phyloP scores from a whole-genome alignment of 1,139 yeast species.

The Maudiozyma humilis region DNA sequence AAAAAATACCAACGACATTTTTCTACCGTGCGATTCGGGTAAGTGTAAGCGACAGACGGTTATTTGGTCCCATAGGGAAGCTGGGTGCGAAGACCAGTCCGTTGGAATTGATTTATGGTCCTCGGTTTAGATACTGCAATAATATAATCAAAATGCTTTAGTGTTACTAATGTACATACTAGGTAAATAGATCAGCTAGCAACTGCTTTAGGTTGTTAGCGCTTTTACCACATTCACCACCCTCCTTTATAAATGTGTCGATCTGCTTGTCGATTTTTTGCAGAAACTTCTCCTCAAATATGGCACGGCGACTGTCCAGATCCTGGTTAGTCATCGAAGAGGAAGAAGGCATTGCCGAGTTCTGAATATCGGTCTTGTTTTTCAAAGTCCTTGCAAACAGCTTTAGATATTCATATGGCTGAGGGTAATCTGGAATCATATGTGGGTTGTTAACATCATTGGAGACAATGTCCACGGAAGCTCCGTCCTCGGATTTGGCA shows the following conservation, averaged over 20 bases:
- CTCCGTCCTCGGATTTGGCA: slow-evolving; percentile 8
- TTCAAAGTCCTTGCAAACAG: slow-evolving; percentile 40
- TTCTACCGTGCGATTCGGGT: too few species aligned
- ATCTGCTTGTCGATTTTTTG: slow-evolving; percentile 46
- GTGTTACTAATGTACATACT: not conserved
- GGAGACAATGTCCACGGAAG: slow-evolving; percentile 29
- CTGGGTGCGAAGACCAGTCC: too few species aligned
- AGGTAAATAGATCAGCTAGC: slow-evolving; percentile 10
- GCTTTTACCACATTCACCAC: slow-evolving; percentile 63
- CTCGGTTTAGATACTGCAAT: too few species aligned
- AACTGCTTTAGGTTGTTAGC: slow-evolving; percentile 36
- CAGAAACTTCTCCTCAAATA: slow-evolving; percentile 47
- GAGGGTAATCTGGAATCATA: slow-evolving; percentile 46
- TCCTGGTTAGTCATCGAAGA: slow-evolving; percentile 26
- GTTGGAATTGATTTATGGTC: too few species aligned
- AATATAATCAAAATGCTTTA: too few species aligned
- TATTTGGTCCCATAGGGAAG: too few species aligned
- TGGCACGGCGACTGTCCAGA: slow-evolving; percentile 49
- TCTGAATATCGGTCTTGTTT: slow-evolving; percentile 10
- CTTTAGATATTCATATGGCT: slow-evolving; percentile 53
- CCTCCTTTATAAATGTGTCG: slow-evolving; percentile 50
- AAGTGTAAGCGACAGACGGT: too few species aligned
- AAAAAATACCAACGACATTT: too few species aligned
- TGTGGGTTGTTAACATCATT: slow-evolving; percentile 36
- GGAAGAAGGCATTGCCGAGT: slow-evolving; percentile 11